phyloP scores from a whole-genome alignment of 768 basidiomycete genomes.

The Dictyophora rubrovolvata region DNA sequence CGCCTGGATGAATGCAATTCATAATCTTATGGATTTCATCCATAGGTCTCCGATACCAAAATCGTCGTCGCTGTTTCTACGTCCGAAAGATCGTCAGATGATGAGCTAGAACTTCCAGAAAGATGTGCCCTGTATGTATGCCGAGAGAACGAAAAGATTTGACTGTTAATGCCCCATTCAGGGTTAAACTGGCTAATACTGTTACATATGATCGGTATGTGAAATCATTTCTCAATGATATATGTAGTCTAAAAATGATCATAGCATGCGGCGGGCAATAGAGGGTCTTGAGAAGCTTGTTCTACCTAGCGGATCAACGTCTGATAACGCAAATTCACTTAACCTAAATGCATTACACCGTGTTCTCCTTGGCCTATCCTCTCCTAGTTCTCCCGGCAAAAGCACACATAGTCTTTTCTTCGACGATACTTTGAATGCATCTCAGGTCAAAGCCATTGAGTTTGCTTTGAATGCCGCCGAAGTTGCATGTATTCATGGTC shows the following conservation, averaged over 20 bases:
- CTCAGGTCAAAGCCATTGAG: conserved; percentile 73
- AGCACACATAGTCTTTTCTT: conserved; percentile 46
- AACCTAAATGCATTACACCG: conserved; percentile 37
- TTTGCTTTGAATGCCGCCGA: conserved; percentile 77
- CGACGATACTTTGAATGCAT: conserved; percentile 66
- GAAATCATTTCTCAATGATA: not conserved
- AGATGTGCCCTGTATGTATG: conserved; percentile 51
- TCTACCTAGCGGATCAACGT: not conserved
- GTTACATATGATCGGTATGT: conserved; percentile 78
- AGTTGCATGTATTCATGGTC: conserved; percentile 91
- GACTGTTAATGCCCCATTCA: conserved; percentile 9
- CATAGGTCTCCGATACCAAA: conserved; percentile 66
- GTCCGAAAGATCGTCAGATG: conserved; percentile 40
- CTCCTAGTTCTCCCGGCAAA: conserved; percentile 22
- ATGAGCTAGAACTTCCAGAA: conserved; percentile 75
- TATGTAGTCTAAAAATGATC: not conserved
- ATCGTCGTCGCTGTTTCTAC: conserved; percentile 73
- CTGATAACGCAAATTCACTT: not conserved
- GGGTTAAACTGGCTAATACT: conserved; percentile 82
- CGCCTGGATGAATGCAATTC: not conserved
- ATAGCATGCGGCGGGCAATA: conserved; percentile 81
- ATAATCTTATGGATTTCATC: not conserved
- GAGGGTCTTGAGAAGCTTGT: conserved; percentile 47
- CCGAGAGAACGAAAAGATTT: not conserved
- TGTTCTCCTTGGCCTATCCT: conserved; percentile 55